Evolutionary conservation across 306 rosid species (phyloP), one percentile per base, ranked within the genome.

Genomic region (Neltuma alba): DNA sequence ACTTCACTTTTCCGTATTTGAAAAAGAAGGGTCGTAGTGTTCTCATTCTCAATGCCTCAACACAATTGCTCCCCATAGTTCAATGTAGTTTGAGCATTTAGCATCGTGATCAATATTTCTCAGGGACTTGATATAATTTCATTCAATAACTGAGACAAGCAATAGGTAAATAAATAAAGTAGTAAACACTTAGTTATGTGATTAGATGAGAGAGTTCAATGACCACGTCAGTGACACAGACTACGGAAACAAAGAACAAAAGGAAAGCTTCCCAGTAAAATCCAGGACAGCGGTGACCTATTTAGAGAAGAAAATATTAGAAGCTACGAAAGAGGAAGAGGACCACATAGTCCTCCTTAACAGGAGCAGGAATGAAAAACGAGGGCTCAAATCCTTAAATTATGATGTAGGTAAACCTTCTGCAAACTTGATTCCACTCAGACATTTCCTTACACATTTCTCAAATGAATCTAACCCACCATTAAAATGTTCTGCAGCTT

Each of bases 131-230:
- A 64, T 64, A 36, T 34, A 34, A 34, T 34, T 64, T 64, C 13
- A 16, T 33, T 13, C 36, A 9, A 64, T 64, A 15, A 33, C 21
- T 16, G 45, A 64, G 9, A 63, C 14, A 15, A 63, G 3, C 12
- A 63, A 33, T 18, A 33, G 27, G 37, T 15, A 34, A 7, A 63
- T 34, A 37, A 21, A 67, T 7, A 37, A 37, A 64, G 37, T 37
- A 20, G 16, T 20, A 65, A 65, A 65, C 10, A 36, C 16, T 37
- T 65, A 36, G 47, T 65, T 37, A 34, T 23, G 50, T 68, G 6
- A 21, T 68, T 21, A 67, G 72, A 68, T 23, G 66, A 61, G 21
- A 61, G 34, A 41, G 54, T 68, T 41, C 52, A 68, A 68, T 2
- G 7, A n/a, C 33, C 34, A 47, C 4, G 54, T 47, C 23, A 36